Percentiles rank a stretch among this genome's conserved stretches.
These are phyloP conservation scores for Botrytis fragariae DNA, from an alignment of 2,329 filamentous ascomycete genomes.

Conservation along the genomic window DNA sequence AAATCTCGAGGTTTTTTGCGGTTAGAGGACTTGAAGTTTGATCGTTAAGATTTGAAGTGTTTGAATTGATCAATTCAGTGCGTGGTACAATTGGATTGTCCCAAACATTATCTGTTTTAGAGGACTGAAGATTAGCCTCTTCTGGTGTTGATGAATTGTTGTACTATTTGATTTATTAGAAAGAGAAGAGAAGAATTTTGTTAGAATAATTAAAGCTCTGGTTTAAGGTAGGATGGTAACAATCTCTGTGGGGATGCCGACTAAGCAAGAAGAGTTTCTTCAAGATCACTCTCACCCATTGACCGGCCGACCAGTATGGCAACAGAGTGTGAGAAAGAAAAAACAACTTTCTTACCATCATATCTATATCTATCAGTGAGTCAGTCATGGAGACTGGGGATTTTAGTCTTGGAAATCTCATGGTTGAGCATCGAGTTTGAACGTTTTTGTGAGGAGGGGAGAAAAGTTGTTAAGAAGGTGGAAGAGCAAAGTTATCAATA, in stretches of 20 bases:
- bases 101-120: neutral
- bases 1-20: neutral
- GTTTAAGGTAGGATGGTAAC: neutral
- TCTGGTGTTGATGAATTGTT: neutral
- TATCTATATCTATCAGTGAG: neutral
- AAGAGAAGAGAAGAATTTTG: neutral
- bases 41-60: neutral
- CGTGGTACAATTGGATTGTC: neutral
- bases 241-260: neutral
- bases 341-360: constrained; percentile 7
- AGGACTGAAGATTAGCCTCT: neutral
- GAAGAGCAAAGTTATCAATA: neutral
- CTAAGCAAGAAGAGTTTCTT: constrained; percentile 2
- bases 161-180: neutral
- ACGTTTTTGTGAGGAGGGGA: neutral
- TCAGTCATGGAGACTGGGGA: neutral
- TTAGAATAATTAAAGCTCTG: neutral
- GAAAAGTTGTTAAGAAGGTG: neutral
- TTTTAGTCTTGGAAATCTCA: neutral
- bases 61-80: neutral
- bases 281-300: neutral
- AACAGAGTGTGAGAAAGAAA: neutral
- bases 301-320: neutral
- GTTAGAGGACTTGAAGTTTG: neutral
- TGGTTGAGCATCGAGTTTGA: neutral